Base-by-base conservation (phyloP, 78 protist species). In the Speleostelium caveatum region DNA sequence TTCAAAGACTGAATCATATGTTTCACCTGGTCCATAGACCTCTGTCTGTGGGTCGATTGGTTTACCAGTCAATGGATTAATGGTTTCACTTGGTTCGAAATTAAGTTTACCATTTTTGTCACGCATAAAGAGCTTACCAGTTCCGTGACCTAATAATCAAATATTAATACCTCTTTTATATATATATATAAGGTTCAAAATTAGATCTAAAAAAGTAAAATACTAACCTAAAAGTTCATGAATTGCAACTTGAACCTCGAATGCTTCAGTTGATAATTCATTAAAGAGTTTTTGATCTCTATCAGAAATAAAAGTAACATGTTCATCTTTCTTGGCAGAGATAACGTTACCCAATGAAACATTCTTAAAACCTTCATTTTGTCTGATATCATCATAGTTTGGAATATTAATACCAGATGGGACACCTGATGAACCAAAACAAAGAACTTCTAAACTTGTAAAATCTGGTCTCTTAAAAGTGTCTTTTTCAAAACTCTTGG, bases 231-330 rank as follows among this genome's bases (percentile, higher is more conserved):
- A 76, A 56, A 87, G 76, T 78, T 96, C 97, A 78, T 96, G 97
- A 49, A 95, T 59, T 21, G 91, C 97, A 36, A 94, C 96, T 86
- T 94, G 96, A 1, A 94, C 94, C 59, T 94, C 96, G 21, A 94
- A 86, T 17, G 94, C 75, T n/a, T 69, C 61, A 2, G 53, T 42
- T 30, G 28, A 36, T 58, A 69, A 39, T 24, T 55, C 32, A 68
- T 91, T 69, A 65, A 30, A 95, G 33, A 75, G 8, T 1, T 53
- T 41, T 67, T 86, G 93, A 59, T 95, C 97, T 22, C 60, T 45
- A 0, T 86, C 94, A 5, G 61, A 22, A 49, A 92, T 56, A n/a
- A 94, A 87, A 21, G 86, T 69, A 1, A 55, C 94, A 4, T 30
- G 26, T 63, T 68, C 86, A 14, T 59, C 45, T 63, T 62, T 63